phyloP scores from a whole-genome alignment of 2,329 filamentous ascomycete genomes.

The Talaromyces sp. region DNA sequence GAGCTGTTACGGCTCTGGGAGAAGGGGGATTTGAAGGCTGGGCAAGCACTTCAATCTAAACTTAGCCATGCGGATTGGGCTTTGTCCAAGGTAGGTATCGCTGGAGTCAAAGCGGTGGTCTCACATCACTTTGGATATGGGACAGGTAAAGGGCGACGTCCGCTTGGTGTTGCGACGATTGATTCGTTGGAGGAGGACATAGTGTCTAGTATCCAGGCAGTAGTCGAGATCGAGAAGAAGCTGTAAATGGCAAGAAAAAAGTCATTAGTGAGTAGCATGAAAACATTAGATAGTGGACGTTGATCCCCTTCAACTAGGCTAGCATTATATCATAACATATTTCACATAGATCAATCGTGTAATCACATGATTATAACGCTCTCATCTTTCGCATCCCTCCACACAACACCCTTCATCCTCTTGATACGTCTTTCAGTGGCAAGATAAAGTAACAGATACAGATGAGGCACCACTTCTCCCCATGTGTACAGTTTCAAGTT shows the following conservation, averaged over 20 bases:
- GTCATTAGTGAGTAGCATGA: neutral
- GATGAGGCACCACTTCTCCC: conserved; percentile 67
- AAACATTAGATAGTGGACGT: neutral
- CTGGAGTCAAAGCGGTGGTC: conserved; percentile 75
- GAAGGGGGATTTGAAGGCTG: conserved; percentile 67
- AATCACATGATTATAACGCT: conserved; percentile 51
- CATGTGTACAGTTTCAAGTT: conserved; percentile 66
- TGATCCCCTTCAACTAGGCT: neutral
- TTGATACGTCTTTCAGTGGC: conserved; percentile 63
- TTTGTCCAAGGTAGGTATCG: conserved; percentile 70
- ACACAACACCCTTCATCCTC: conserved; percentile 53
- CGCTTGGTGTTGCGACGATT: neutral
- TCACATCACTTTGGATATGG: conserved; percentile 74
- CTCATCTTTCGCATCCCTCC: conserved; percentile 62
- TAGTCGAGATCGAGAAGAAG: neutral
- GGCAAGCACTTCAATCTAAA: conserved; percentile 65
- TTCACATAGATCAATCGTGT: neutral
- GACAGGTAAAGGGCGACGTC: conserved; percentile 2
- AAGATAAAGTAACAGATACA: conserved; percentile 71
- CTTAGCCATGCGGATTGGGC: conserved; percentile 73
- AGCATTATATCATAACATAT: neutral
- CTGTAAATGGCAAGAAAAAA: neutral
- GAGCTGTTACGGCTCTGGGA: conserved; percentile 69
- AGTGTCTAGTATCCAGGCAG: neutral
- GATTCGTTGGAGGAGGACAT: neutral